Evolutionary conservation across 768 basidiomycete species (phyloP), one percentile per base, ranked within the genome.

Genomic region (Lactarius indigo): DNA sequence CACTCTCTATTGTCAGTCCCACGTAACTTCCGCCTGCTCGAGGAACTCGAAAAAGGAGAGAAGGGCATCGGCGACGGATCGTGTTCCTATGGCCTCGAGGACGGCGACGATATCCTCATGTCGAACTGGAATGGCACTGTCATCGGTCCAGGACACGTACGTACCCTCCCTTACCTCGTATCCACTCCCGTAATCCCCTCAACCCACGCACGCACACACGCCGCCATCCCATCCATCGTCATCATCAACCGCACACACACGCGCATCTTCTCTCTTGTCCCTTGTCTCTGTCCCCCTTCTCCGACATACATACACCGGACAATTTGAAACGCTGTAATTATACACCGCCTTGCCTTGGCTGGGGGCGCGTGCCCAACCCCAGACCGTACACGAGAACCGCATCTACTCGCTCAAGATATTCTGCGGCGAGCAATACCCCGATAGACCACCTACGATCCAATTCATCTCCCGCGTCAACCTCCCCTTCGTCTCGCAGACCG

Each of bases 31-130:
- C 86, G 92, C 59, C 87, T 98, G 26, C 87, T 99, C 44, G 97
- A 97, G 76, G 97, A 99, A 81, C 90, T 99, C 70, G 97, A 99
- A 78, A 98, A 98, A 79, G 97, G 97, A 74, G 97, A 99, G 84
- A 99, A 99, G 78, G 97, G 97, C 61, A 94, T 98, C 76, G 96
- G 96, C 69, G 96, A 98, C 80, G 96, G 96, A 63, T 94, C 92
- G 20, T 97, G 94, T 81, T 96, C 94, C 23, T 99, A 98, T 73
- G 97, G 97, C 47, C 81, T 99, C 66, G 93, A 94, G 79, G 94
- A 98, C 78, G 79, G 88, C 72, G 96, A 98, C 75, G 97, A 98
- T 84, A 90, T 96, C 81, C 82, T 93, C 81, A 98, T 99, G 96
- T 90, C 86, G 79, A 84, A 93, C 77, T 99, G 97, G 97, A 98